Evolutionary conservation across 495 filamentous ascomycete species (phyloP).

Genomic region (Xylaria palmicola): DNA sequence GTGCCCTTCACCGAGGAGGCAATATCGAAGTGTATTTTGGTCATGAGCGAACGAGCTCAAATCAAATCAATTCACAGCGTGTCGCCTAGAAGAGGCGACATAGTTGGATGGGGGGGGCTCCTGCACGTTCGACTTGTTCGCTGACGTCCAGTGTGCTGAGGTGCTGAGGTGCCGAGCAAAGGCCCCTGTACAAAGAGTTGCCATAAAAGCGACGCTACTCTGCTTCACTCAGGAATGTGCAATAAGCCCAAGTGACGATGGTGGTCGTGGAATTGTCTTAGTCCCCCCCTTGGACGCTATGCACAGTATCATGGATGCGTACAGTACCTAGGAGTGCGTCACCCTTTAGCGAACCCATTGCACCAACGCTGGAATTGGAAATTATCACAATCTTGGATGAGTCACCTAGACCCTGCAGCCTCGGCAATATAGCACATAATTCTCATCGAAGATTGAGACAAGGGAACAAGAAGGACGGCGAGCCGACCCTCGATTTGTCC

Average conservation of each 20-base stretch:
- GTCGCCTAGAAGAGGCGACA: not conserved
- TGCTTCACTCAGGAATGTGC: not conserved
- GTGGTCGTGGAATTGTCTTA: not conserved
- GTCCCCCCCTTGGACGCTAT: not conserved
- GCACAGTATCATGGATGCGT: constrained; percentile 8
- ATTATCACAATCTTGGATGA: constrained; percentile 8
- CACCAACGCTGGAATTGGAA: not conserved
- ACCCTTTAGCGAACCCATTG: constrained; percentile 6
- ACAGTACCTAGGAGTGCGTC: not conserved
- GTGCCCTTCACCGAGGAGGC: constrained; percentile 3
- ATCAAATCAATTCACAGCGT: no score
- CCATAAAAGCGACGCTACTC: not conserved
- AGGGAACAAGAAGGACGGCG: not conserved
- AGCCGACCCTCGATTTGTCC: not conserved
- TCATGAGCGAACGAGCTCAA: not conserved
- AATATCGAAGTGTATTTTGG: not conserved
- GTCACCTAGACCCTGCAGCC: constrained; percentile 5
- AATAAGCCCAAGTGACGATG: no score
- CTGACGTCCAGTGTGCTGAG: no score
- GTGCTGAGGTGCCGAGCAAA: not conserved
- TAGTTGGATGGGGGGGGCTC: not conserved
- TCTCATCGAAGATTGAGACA: not conserved
- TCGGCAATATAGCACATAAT: not conserved
- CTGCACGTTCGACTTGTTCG: no score
- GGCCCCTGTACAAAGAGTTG: not conserved